phyloP scores from a whole-genome alignment of 257 asterid species.

The Perilla frutescens region DNA sequence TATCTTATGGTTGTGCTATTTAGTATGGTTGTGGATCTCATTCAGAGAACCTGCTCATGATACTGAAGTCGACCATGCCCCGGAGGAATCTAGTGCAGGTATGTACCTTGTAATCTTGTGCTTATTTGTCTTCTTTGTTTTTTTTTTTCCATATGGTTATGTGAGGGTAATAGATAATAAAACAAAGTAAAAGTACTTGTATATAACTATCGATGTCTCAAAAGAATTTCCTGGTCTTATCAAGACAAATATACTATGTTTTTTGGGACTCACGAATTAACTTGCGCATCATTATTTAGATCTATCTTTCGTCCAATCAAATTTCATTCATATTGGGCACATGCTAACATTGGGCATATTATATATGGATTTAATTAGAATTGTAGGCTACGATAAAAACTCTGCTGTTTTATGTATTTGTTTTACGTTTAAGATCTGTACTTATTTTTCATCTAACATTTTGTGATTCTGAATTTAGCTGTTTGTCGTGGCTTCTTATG shows the following conservation, averaged over 20 bases:
- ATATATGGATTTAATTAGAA: neutral
- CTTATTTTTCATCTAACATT: neutral
- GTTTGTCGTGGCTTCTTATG: slow-evolving; percentile 16
- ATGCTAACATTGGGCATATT: no score
- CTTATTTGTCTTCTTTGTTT: neutral
- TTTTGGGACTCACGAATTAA: neutral
- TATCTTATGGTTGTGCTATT: slow-evolving; percentile 74
- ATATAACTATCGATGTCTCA: neutral
- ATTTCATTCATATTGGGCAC: neutral
- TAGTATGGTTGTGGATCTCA: slow-evolving; percentile 83
- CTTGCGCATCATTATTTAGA: neutral
- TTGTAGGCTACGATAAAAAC: neutral
- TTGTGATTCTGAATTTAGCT: neutral
- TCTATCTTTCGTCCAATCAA: neutral
- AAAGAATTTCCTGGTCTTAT: slow-evolving; percentile 10
- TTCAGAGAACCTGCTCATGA: slow-evolving; percentile 80
- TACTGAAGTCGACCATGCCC: slow-evolving; percentile 44
- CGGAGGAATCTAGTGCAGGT: slow-evolving; percentile 64
- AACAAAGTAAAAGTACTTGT: neutral
- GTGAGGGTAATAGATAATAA: slow-evolving; percentile 2
- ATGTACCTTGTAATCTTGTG: slow-evolving; percentile 28
- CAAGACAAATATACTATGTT: slow-evolving; percentile 2
- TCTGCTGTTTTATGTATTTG: neutral
- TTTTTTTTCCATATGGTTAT: slow-evolving; percentile 1
- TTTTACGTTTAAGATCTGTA: neutral